Evolutionary conservation across 768 basidiomycete species (phyloP), one percentile per base, ranked within the genome.

Genomic region (Fomitopsis serialis): DNA sequence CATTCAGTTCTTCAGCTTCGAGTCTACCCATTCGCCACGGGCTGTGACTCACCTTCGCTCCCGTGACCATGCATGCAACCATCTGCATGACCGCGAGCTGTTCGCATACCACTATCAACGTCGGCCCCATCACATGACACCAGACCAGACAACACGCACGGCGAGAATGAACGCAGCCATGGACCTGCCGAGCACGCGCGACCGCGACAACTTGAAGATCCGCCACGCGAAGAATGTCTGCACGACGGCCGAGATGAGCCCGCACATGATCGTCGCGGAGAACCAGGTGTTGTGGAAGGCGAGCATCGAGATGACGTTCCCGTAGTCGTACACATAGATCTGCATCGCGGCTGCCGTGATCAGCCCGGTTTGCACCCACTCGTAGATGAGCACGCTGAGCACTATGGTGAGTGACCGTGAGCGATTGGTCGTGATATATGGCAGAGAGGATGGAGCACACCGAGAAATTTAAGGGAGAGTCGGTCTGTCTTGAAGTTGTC

Each of bases 221-320:
- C 53, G 53, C 49, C 50, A 54, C 24, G 53, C 49, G 23, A 46
- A 58, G 51, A 46, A 54, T 8, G 24, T 27, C 42, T 58, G 57
- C 44, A 54, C 53, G 19, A 37, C 29, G 7, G 19, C 48, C 1
- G 54, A 27, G 21, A 55, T 40, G 19, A 48, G 19, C 13, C 48
- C 53, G 47, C 34, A 21, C 42, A 48, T 53, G 42, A 57, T 45
- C 8, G 40, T 43, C 22, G 44, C 40, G 42, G 34, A 15, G 44
- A 53, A 53, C 46, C 52, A 55, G 4, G 27, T 37, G 24, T 50
- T 50, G 43, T 55, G 48, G 21, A 47, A 43, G n/a, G 48, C 13
- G 29, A 37, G 25, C 25, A 55, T 15, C n/a, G n/a, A 11, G 11
- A 12, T 17, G 4, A 24, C n/a, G 29, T 55, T 21, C 2, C 54